Conservation (phyloP, 108 stramenopile species). For the Chaetoceros muelleri region DNA sequence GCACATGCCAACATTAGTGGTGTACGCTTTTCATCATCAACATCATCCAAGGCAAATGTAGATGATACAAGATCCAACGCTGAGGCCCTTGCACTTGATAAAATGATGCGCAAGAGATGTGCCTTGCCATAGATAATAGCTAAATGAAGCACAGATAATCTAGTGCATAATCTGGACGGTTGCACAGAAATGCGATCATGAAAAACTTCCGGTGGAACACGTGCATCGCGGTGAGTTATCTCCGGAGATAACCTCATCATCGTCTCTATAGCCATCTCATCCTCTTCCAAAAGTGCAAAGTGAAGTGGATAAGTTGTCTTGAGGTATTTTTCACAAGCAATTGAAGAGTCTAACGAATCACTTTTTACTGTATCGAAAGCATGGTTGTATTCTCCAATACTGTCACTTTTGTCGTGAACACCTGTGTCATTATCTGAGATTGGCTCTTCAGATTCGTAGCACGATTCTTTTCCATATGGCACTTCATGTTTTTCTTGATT, state of each 20-base stretch:
- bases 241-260: neutral
- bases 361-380: neutral
- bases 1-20: slow-evolving; percentile 30
- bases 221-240: neutral
- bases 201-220: neutral
- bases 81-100: neutral
- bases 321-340: neutral
- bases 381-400: neutral
- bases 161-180: too few relatives aligned
- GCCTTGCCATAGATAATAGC: neutral
- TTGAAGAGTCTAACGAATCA: too few relatives aligned
- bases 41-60: slow-evolving; percentile 2
- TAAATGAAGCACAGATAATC: neutral
- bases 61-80: neutral
- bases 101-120: neutral
- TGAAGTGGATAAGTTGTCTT: neutral
- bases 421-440: neutral
- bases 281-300: neutral
- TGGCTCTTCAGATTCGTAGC: neutral
- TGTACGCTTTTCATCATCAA: slow-evolving; percentile 16
- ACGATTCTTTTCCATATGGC: neutral
- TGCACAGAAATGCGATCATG: neutral
- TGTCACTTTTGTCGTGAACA: neutral
- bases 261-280: neutral
- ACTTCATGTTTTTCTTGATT: too few relatives aligned